These are phyloP conservation scores for Clarireedia homoeocarpa DNA, from an alignment of 2,329 filamentous ascomycete genomes.

Conservation along the genomic window DNA sequence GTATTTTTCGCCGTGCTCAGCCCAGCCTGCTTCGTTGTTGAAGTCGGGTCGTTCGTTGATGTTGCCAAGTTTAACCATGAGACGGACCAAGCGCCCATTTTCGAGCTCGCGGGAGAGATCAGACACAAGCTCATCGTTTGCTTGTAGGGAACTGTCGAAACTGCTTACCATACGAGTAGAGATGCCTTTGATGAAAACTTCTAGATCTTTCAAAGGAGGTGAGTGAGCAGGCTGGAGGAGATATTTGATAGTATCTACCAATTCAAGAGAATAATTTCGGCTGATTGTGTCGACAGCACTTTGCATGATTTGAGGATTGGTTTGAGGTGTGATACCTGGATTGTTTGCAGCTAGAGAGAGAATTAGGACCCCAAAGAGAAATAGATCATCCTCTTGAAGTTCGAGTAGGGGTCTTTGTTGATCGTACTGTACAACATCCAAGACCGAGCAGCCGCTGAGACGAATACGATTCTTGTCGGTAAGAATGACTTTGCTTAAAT, in stretches of 20 bases:
- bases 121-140: conserved; percentile 64
- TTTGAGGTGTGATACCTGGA: conserved; percentile 30
- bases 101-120: conserved; percentile 77
- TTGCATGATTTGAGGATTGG: conserved; percentile 41
- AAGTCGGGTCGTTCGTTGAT: conserved; percentile 88
- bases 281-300: conserved; percentile 69
- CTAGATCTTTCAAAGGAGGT: conserved; percentile 60
- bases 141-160: conserved; percentile 72
- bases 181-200: conserved; percentile 72
- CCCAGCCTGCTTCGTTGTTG: conserved; percentile 71
- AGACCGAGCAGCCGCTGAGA: conserved; percentile 77
- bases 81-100: conserved; percentile 75
- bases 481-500: conserved; percentile 79
- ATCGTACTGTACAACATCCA: conserved; percentile 85
- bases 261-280: conserved; percentile 66
- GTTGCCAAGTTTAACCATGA: conserved; percentile 74
- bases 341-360: conserved; percentile 72
- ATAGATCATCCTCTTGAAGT: conserved; percentile 79
- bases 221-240: conserved; percentile 60
- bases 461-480: conserved; percentile 87
- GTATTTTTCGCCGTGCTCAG: conserved; percentile 87
- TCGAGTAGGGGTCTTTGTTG: conserved; percentile 59
- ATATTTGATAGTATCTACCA: conserved; percentile 76
- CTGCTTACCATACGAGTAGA: conserved; percentile 66
- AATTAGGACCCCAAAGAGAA: conserved; percentile 76